phyloP scores from a whole-genome alignment of 2,329 filamentous ascomycete genomes.

The Botrytis pseudocinerea region DNA sequence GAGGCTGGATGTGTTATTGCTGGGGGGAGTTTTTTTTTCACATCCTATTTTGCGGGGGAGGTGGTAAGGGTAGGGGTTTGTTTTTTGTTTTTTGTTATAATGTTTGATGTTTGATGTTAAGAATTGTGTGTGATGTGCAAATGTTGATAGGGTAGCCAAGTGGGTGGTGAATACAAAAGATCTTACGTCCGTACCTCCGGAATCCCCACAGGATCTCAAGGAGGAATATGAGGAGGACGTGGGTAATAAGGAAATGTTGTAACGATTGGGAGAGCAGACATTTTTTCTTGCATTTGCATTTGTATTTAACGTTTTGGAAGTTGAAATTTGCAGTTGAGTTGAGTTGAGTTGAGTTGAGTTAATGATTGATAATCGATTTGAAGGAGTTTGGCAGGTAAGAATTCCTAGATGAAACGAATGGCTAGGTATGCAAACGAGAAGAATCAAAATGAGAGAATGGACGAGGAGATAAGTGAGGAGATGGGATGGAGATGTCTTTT shows the following conservation, averaged over 20 bases:
- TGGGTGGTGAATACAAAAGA: rapidly evolving
- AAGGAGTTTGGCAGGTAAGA: background rate
- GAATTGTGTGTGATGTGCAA: background rate
- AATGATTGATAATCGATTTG: background rate
- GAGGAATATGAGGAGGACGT: constrained; percentile 19
- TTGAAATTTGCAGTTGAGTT: rapidly evolving
- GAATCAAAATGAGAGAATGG: background rate
- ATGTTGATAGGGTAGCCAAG: rapidly evolving
- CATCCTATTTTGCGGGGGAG: no score
- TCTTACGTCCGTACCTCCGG: rapidly evolving
- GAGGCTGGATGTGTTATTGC: background rate
- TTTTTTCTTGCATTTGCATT: background rate
- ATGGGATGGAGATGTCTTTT: background rate
- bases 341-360: no score
- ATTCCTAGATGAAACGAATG: background rate
- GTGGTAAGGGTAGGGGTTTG: no score
- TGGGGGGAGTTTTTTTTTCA: no score
- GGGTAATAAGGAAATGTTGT: constrained; percentile 10
- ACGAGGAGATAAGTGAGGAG: background rate
- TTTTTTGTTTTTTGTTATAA: no score
- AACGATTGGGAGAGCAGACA: background rate
- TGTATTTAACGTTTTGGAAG: background rate
- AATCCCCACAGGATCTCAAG: background rate
- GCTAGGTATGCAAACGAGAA: background rate
- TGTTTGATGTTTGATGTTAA: no score